Base-by-base conservation (phyloP, 2,329 filamentous ascomycete genomes). In the Fusarium sp. region DNA sequence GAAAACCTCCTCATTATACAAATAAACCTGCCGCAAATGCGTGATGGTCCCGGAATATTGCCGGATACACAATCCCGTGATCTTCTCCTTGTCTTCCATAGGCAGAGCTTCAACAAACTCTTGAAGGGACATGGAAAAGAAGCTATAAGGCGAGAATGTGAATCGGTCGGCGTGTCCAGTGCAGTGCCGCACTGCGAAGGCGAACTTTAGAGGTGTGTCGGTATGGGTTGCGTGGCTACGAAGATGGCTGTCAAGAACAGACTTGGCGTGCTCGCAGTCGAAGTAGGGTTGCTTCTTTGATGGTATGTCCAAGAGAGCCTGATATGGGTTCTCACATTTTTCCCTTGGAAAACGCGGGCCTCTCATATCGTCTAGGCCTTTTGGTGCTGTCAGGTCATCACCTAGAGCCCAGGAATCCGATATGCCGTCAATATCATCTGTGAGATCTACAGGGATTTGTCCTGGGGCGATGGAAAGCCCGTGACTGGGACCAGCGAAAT, bases 1-100 rank as follows among this genome's bases (percentile, higher is more conserved):
- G 12, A 57, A 69, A 8, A 61, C 57, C 14, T 56, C 42, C 20
- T 69, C 61, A 11, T 69, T 69, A 25, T 61, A 67, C 8, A 69
- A n/a, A 25, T 67, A 70, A 2, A 70, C 52, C 13, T 70, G 67
- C 2, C 58, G 41, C 6, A 57, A 16, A 16, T 49, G 55, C 3
- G 32, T 41, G 4, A 27, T 40, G 3, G 30, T 46, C 2, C 64
- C 56, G 10, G 34, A 37, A 37, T 49, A 44, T 30, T 67, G 64
- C 6, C 51, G 22, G 24, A 69, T 55, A 27, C 42, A 57, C 8
- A 69, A 11, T 7, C 61, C 61, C 25, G 44, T 20, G 18, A 70
- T 45, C n/a, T 16, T 34, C 22, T 52, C 44, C 25, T 70, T 69
- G n/a, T 67, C 29, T 16, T 57, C 52, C 29, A 74, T 34, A 12